Evolutionary conservation across 257 asterid genomes (phyloP), one percentile per base, ranked within the genome.

Genomic region (Paulownia fortunei): DNA sequence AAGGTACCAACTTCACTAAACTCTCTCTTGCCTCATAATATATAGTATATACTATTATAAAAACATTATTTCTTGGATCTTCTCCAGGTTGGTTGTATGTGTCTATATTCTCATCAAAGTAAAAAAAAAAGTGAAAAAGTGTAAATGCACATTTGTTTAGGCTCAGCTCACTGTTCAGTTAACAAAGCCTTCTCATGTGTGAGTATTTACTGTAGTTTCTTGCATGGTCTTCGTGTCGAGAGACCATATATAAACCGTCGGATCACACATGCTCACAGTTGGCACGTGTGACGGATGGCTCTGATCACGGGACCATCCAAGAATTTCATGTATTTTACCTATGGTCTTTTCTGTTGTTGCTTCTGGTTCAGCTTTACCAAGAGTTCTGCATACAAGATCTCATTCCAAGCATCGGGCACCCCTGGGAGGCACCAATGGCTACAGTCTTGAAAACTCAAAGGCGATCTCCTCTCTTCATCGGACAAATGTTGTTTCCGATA

Each of bases 381-480:
- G 21, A 92, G 85, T 42, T 90, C 82, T 0, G 96, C 88, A 21
- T 87, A 92, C 0, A 92, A 85, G 70, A 92, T 81, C 66, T 92
- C 94, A 46, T 92, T 92, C 97, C 97, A 92, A 0, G 85, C 63
- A 80, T 92, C 97, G 10, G 96, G 97, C 18, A 89, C 96, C 0
- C 97, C 97, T 0, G 97, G 97, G 3, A 92, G 91, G 67, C 97
- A 92, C 97, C 97, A 92, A 79, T 92, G 97, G 79, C 96, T 88
- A 72, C 97, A 92, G 66, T 92, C 96, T 44, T 92, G 97, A 30
- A 77, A 64, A 13, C 65, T 79, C 59, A 87, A 47, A 4, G 86
- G 92, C 27, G 86, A 60, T 79, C 51, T 65, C 64, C 67, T 81
- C 73, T 91, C 92, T 11, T 63, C 81, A 0, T 80, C 78, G 3